Conservation (phyloP, 2,329 filamentous ascomycete species). For the Cladobotryum protrusum region DNA sequence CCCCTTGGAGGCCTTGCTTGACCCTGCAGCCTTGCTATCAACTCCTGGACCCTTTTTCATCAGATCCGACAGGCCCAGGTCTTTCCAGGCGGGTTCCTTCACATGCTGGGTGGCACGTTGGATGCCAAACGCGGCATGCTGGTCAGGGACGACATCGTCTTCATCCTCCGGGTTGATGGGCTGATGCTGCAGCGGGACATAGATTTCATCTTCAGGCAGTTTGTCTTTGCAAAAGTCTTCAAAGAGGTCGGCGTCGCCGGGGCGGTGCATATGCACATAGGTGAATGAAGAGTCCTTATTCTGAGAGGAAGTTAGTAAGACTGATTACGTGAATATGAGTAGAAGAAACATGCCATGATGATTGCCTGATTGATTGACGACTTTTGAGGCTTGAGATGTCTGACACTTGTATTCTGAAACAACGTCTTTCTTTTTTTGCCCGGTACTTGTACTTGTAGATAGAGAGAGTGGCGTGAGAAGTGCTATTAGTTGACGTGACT, state of each 20-base stretch:
- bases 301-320: slow-evolving; percentile 27
- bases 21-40: slow-evolving; percentile 8
- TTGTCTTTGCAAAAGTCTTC: slow-evolving; percentile 69
- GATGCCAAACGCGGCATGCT: slow-evolving; percentile 83
- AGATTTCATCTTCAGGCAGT: slow-evolving; percentile 71
- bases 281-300: slow-evolving; percentile 72
- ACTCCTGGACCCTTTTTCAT: slow-evolving; percentile 55
- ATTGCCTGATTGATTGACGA: background rate
- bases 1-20: slow-evolving; percentile 10
- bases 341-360: slow-evolving; percentile 1
- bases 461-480: no score
- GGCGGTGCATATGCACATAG: slow-evolving; percentile 66
- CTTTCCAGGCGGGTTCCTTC: slow-evolving; percentile 70
- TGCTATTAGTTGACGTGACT: no score
- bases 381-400: background rate
- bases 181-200: slow-evolving; percentile 72
- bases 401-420: no score
- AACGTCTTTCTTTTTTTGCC: no score
- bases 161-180: slow-evolving; percentile 83
- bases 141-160: slow-evolving; percentile 81
- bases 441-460: no score
- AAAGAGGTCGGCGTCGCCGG: slow-evolving; percentile 70
- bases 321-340: background rate
- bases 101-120: slow-evolving; percentile 68
- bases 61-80: slow-evolving; percentile 65